Percentiles rank a stretch among this genome's conserved stretches.
Conservation (phyloP, 495 filamentous ascomycete genomes). For the Neurospora sp. region DNA sequence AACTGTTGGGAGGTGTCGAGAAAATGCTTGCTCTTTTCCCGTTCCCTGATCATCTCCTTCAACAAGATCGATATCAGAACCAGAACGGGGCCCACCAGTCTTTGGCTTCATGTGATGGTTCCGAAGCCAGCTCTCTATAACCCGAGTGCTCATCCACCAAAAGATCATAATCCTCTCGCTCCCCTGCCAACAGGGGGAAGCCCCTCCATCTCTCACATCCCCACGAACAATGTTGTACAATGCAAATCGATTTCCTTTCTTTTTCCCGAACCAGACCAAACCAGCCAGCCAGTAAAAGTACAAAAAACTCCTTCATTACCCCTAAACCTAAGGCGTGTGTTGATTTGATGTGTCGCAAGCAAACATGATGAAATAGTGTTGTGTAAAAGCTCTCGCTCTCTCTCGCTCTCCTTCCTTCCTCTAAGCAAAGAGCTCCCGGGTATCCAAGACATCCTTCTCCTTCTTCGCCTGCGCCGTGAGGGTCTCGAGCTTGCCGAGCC, state of each 20-base stretch:
- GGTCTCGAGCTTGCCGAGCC: conserved; percentile 62
- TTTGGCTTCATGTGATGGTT: not conserved
- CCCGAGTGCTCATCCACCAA: not conserved
- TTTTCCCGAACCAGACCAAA: not conserved
- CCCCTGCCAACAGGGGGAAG: not conserved
- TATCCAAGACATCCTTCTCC: conserved; percentile 65
- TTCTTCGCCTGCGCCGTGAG: conserved; percentile 50
- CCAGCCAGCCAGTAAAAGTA: not conserved
- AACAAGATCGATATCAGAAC: not conserved
- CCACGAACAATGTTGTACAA: not conserved
- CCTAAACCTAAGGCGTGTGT: not conserved
- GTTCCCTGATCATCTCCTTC: not conserved
- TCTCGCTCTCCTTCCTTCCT: not conserved
- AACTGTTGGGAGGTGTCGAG: not conserved
- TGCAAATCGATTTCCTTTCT: not conserved
- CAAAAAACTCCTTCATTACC: not conserved
- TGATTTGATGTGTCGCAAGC: not conserved
- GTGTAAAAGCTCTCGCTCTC: not conserved
- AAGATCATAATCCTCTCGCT: not conserved
- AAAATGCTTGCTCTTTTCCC: not conserved
- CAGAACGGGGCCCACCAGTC: not conserved
- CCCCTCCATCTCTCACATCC: not conserved
- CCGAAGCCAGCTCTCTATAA: not conserved
- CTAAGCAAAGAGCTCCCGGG: conserved; percentile 70
- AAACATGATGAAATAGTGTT: not conserved